These are phyloP conservation scores for Davidsoniella neocaledoniae DNA, from an alignment of 2,329 filamentous ascomycete genomes.

Conservation along the genomic window DNA sequence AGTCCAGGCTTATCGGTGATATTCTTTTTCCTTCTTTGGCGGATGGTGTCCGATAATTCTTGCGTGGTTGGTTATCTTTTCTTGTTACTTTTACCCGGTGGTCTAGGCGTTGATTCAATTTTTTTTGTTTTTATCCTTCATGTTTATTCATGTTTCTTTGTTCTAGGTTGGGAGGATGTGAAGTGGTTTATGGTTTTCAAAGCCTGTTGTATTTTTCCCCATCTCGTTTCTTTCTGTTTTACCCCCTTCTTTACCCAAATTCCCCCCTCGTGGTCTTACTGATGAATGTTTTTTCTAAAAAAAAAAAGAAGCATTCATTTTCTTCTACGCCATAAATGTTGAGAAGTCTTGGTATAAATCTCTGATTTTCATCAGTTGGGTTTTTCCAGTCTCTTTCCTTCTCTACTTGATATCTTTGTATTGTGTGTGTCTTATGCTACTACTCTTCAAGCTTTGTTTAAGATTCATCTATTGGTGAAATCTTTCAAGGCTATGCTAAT, in stretches of 20 bases:
- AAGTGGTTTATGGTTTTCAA: no score
- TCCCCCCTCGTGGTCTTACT: background rate
- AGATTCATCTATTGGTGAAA: no score
- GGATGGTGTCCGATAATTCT: slow-evolving; percentile 4
- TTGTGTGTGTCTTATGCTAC: background rate
- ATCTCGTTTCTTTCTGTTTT: background rate
- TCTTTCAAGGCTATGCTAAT: no score
- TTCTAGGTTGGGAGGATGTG: background rate
- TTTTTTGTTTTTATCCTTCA: slow-evolving; percentile 15
- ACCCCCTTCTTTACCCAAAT: background rate
- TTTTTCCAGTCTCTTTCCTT: no score
- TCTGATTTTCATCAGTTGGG: no score
- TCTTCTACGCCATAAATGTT: no score
- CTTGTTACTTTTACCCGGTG: slow-evolving; percentile 2
- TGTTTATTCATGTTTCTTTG: slow-evolving; percentile 13
- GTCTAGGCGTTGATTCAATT: slow-evolving; percentile 12
- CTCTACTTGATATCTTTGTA: no score
- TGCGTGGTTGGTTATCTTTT: slow-evolving; percentile 1
- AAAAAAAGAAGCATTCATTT: no score
- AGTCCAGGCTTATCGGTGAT: no score
- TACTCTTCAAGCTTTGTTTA: slow-evolving; percentile 16
- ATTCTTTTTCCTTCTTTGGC: background rate
- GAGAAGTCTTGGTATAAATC: no score
- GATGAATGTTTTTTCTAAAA: slow-evolving; percentile 4
- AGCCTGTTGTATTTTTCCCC: background rate